phyloP scores from a whole-genome alignment of 495 filamentous ascomycete genomes.

The Aspergillus biplanus region DNA sequence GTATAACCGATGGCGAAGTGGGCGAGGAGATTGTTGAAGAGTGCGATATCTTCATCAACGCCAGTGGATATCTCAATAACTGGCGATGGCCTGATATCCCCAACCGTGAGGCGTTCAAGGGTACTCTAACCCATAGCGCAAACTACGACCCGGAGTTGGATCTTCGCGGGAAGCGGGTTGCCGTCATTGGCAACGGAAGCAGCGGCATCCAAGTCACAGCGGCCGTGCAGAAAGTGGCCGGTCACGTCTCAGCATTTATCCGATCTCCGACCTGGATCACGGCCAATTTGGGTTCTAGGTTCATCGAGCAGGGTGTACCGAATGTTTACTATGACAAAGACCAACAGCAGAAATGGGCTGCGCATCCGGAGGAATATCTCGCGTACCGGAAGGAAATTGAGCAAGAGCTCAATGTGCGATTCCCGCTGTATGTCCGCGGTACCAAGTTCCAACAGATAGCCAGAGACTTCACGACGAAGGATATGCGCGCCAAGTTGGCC shows the following conservation, averaged over 20 bases:
- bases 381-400: conserved; percentile 4
- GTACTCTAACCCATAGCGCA: conserved; percentile 4
- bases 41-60: conserved; percentile 4
- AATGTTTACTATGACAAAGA: conserved; percentile 6
- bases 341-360: not conserved
- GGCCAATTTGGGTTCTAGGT: not conserved
- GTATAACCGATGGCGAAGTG: not conserved
- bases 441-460: not conserved
- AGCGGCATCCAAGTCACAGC: conserved; percentile 4
- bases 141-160: not conserved
- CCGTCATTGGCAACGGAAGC: conserved; percentile 11
- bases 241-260: conserved; percentile 4
- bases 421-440: not conserved
- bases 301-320: not conserved
- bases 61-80: not conserved
- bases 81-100: conserved; percentile 1
- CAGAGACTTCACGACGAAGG: not conserved
- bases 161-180: conserved; percentile 1
- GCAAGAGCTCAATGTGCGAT: conserved; percentile 2
- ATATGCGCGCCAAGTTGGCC: not conserved
- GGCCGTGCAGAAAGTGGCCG: conserved; percentile 3
- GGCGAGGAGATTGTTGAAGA: not conserved
- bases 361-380: not conserved
- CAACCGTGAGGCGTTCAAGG: conserved; percentile 3
- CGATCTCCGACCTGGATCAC: conserved; percentile 8